A percentile compares a stretch with the other conserved stretches of the same genome.
Conservation (phyloP, 78 protist species). For the Dictyostelium intermedium region DNA sequence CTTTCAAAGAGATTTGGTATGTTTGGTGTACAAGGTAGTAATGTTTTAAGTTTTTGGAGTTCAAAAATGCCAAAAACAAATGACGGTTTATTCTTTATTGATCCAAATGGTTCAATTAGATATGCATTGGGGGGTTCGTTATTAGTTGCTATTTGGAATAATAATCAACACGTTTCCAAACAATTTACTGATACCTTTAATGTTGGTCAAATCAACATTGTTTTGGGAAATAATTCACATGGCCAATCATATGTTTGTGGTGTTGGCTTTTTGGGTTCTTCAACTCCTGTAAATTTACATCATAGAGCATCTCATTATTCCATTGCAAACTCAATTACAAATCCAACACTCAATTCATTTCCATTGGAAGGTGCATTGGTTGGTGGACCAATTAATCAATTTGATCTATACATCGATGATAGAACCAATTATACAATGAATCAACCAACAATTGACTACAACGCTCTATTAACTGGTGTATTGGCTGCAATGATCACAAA, state of each 20-base stretch:
- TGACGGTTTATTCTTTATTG: not conserved
- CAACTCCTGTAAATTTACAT: slow-evolving; percentile 25
- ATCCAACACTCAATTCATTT: not conserved
- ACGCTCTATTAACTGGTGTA: not conserved
- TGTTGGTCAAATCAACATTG: not conserved
- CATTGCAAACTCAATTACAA: not conserved
- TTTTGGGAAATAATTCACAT: not conserved
- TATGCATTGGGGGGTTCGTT: not conserved
- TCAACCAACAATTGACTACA: slow-evolving; percentile 1
- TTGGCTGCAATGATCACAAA: not conserved
- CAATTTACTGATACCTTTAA: not conserved
- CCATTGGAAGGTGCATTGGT: slow-evolving; percentile 39
- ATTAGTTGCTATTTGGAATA: not conserved
- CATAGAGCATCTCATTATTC: slow-evolving; percentile 57
- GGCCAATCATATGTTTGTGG: not conserved
- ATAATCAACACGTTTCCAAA: not conserved
- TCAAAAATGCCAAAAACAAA: not conserved
- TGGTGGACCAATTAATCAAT: slow-evolving; percentile 22
- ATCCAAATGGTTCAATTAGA: not conserved
- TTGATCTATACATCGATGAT: not conserved
- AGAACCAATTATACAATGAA: not conserved
- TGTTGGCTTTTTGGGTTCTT: slow-evolving; percentile 15
- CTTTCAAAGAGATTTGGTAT: not conserved
- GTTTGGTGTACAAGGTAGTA: not conserved
- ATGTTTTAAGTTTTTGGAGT: not conserved